Base-by-base conservation (phyloP, 306 rosid species). In the Arachis hypogaea region DNA sequence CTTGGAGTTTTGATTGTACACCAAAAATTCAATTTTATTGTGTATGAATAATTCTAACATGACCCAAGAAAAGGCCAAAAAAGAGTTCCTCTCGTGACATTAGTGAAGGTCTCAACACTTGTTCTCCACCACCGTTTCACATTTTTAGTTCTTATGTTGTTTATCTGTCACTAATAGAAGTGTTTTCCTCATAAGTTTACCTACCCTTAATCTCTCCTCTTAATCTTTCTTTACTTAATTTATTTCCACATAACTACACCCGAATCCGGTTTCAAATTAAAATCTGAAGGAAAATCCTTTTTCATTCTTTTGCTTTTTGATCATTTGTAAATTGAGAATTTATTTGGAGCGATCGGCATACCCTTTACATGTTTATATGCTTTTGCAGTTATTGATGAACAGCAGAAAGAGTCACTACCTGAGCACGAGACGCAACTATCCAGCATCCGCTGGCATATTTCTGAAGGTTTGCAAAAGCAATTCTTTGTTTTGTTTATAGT, bases 401-500 rank as follows among this genome's bases (percentile, higher is more conserved):
- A 86, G 83, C 83, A 78, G 85, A 90, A 90, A 73, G 98, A 93
- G 51, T 84, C 93, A 0, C 75, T 90, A 78, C 97, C 97, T 2
- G 91, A 87, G 86, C 97, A 93, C 54, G 97, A 93, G 73, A 77
- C 88, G 38, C 97, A 93, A 46, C 88, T 93, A 73, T 87, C 98
- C 9, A 90, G 92, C 75, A 80, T 93, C 78, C 91, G 97, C 47
- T 86, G 97, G 98, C 97, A 90, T 86, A 85, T 90, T 55, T 86
- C 97, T 54, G 92, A 93, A 88, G 98, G 98, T 93, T 68, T 61
- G 88, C 66, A 8, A 43, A 64, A 38, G 49, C 60, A 36, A 59
- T 59, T 58, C 14, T 74, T 43, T 64, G 16, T 28, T 54, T 72
- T 9, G 38, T 28, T 51, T 55, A 14, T 52, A 52, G 28, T 16